Conservation (phyloP, 108 stramenopile genomes). For the Chaetoceros tenuissimus region DNA sequence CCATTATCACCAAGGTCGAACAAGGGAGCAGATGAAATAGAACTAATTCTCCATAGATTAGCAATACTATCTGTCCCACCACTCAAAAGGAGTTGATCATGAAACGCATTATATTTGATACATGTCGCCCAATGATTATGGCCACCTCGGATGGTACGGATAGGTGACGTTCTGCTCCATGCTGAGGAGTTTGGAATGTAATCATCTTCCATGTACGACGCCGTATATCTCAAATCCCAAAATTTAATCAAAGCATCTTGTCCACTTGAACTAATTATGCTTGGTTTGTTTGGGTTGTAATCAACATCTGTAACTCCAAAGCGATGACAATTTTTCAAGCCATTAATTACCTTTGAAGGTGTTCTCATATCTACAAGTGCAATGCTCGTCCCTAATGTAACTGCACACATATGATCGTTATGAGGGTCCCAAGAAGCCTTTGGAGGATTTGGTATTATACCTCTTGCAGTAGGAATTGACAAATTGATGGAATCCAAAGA, state of each 20-base stretch:
- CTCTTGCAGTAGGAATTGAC: not conserved
- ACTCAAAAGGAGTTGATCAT: constrained; percentile 95
- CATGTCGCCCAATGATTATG: constrained; percentile 84
- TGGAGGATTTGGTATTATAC: constrained; percentile 22
- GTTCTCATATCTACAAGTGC: constrained; percentile 1
- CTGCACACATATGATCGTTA: constrained; percentile 27
- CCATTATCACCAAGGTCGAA: constrained; percentile 60
- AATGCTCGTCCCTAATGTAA: constrained; percentile 15
- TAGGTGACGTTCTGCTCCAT: constrained; percentile 26
- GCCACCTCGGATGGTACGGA: constrained; percentile 59
- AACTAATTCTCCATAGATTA: constrained; percentile 91
- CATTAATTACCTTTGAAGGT: constrained; percentile 59
- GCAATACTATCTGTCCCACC: constrained; percentile 88
- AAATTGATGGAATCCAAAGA: not conserved
- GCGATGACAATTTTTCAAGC: constrained; percentile 39
- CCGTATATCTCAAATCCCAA: constrained; percentile 81
- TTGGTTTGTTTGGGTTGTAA: constrained; percentile 94
- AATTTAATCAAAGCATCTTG: constrained; percentile 92
- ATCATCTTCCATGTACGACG: constrained; percentile 8
- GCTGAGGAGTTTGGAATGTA: not conserved
- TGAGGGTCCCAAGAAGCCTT: constrained; percentile 83
- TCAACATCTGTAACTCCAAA: constrained; percentile 74
- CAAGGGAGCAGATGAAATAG: constrained; percentile 90
- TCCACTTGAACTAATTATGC: constrained; percentile 76
- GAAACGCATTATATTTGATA: constrained; percentile 92